Conservation (phyloP, 148 eudicot species). For the Cornus kousa region DNA sequence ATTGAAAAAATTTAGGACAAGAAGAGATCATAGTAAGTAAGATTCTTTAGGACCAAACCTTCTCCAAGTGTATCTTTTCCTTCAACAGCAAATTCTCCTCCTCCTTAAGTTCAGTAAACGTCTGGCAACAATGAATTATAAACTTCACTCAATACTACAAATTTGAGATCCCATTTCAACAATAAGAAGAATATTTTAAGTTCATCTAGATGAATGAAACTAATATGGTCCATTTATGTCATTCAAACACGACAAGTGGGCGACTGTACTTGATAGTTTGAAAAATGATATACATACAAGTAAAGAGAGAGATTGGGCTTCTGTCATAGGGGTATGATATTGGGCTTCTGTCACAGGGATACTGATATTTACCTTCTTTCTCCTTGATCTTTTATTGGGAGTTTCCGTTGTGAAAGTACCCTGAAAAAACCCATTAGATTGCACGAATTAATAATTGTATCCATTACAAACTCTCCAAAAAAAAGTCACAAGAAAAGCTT, state of each 20-base stretch:
- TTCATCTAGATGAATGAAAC: no score
- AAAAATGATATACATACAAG: background rate
- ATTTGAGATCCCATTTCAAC: background rate
- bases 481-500: background rate
- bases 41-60: constrained; percentile 29
- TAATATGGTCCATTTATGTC: no score
- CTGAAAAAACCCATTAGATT: constrained; percentile 28
- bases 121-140: constrained; percentile 27
- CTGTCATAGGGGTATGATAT: background rate
- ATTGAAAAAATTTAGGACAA: background rate
- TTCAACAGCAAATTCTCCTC: constrained; percentile 51
- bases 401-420: constrained; percentile 30
- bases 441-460: background rate
- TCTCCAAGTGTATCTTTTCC: constrained; percentile 43
- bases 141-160: constrained; percentile 2
- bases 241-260: background rate
- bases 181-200: background rate
- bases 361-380: constrained; percentile 44
- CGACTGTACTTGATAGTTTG: no score
- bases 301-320: background rate
- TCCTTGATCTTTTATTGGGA: constrained; percentile 44
- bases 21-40: background rate
- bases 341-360: background rate
- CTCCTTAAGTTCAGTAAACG: constrained; percentile 59
- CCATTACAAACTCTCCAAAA: background rate